A percentile compares a stretch with the other conserved stretches of the same genome.
phyloP scores from a whole-genome alignment of 306 rosid genomes.

The Castanospermum australe region DNA sequence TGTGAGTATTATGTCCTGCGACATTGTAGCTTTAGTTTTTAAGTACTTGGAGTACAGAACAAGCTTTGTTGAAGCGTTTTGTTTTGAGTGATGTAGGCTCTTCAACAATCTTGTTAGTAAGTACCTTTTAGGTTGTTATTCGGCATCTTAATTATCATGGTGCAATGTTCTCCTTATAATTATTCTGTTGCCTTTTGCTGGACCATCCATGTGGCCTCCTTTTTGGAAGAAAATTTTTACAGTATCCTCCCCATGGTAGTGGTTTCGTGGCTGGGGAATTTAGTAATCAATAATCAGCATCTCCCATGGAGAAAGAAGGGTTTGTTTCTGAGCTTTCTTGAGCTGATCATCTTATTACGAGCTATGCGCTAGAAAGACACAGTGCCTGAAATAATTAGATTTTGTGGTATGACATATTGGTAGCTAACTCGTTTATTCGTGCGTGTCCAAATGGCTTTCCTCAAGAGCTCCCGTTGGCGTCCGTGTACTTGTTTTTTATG shows the following conservation, averaged over 20 bases:
- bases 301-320: neutral
- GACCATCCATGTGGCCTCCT: neutral
- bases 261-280: too few relatives aligned
- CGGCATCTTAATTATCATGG: slow-evolving; percentile 1
- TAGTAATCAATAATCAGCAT: neutral
- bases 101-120: slow-evolving; percentile 17
- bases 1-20: slow-evolving; percentile 22
- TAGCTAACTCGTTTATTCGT: too few relatives aligned
- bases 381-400: too few relatives aligned
- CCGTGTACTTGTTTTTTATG: too few relatives aligned
- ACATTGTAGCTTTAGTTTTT: slow-evolving; percentile 23
- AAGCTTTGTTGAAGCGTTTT: slow-evolving; percentile 34
- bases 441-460: too few relatives aligned
- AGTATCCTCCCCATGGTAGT: too few relatives aligned
- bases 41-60: slow-evolving; percentile 26
- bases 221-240: neutral
- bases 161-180: neutral
- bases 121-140: slow-evolving; percentile 15
- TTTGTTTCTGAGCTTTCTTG: too few relatives aligned
- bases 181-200: neutral
- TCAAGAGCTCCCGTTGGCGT: too few relatives aligned
- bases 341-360: too few relatives aligned
- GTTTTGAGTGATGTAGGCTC: slow-evolving; percentile 28
- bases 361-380: too few relatives aligned
- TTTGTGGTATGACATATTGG: too few relatives aligned